Conservation (phyloP, 2,329 filamentous ascomycete genomes). For the Calonectria fujianensis region DNA sequence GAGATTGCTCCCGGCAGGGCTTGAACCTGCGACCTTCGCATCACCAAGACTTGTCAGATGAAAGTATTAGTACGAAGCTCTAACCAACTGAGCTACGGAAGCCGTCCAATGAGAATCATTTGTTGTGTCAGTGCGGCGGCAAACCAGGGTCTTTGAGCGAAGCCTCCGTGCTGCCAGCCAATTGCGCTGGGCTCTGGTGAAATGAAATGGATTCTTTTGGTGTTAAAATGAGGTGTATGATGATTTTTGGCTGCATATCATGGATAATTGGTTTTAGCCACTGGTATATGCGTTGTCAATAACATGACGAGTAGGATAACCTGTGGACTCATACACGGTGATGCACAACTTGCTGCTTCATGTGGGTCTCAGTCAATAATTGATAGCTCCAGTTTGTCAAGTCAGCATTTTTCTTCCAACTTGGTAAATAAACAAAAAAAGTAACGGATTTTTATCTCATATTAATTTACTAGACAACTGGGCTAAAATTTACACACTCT, state of each 20-base stretch:
- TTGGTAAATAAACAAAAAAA: too few relatives aligned
- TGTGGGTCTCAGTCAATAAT: too few relatives aligned
- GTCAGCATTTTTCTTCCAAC: too few relatives aligned
- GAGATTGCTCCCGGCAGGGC: slow-evolving; percentile 30
- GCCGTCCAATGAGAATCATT: slow-evolving; percentile 18
- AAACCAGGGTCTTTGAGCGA: background rate
- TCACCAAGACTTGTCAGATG: slow-evolving; percentile 5
- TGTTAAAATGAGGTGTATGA: background rate
- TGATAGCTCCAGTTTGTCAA: too few relatives aligned
- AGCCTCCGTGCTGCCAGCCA: background rate
- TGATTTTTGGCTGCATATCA: background rate
- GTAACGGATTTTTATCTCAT: background rate
- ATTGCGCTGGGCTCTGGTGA: background rate
- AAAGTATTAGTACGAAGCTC: slow-evolving; percentile 31
- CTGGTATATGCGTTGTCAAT: too few relatives aligned
- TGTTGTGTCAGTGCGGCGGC: background rate
- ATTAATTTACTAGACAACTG: background rate
- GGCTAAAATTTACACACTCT: background rate
- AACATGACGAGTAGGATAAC: too few relatives aligned
- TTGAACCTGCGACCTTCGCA: slow-evolving; percentile 32
- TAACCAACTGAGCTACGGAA: slow-evolving; percentile 33
- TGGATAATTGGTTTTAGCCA: too few relatives aligned
- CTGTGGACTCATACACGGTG: too few relatives aligned
- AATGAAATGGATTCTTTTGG: background rate
- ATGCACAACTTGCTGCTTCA: too few relatives aligned